A percentile compares a stretch with the other conserved stretches of the same genome.
Conservation (phyloP, 2,329 filamentous ascomycete genomes). For the Alternaria brassicicola region DNA sequence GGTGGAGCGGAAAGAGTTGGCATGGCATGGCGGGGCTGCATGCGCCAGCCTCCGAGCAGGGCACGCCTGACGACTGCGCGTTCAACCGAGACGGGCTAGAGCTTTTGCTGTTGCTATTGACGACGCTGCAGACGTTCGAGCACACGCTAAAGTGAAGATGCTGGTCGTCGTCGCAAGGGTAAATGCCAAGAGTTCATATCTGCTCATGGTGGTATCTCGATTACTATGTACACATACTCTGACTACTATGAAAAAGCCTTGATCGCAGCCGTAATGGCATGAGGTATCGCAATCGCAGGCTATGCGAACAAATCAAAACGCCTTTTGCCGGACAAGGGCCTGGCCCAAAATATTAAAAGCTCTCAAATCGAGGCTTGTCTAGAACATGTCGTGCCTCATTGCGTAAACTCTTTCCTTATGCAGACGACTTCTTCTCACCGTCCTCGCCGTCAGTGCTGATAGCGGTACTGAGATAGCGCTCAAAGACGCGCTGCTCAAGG, state of each 20-base stretch:
- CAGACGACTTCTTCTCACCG: constrained; percentile 34
- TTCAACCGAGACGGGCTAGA: neutral
- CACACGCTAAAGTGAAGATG: neutral
- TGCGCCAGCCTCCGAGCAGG: neutral
- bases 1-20: constrained; percentile 23
- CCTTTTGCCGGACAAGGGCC: constrained; percentile 7
- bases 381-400: neutral
- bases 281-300: constrained; percentile 34
- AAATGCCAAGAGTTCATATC: neutral
- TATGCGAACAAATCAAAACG: constrained; percentile 23
- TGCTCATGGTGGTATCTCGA: constrained; percentile 8
- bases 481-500: constrained; percentile 39
- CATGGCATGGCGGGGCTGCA: constrained; percentile 10
- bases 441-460: constrained; percentile 37
- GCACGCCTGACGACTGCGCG: neutral
- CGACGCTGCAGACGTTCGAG: neutral
- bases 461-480: constrained; percentile 42
- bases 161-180: neutral
- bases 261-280: constrained; percentile 18
- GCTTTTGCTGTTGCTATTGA: neutral
- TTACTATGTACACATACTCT: constrained; percentile 15
- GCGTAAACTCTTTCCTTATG: neutral
- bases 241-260: constrained; percentile 20
- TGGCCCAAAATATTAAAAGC: constrained; percentile 2
- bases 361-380: neutral